Percentiles rank a stretch among this genome's conserved stretches.
Conservation (phyloP, 2,329 filamentous ascomycete species). For the Ophiocordyceps camponoti-rufipedis region DNA sequence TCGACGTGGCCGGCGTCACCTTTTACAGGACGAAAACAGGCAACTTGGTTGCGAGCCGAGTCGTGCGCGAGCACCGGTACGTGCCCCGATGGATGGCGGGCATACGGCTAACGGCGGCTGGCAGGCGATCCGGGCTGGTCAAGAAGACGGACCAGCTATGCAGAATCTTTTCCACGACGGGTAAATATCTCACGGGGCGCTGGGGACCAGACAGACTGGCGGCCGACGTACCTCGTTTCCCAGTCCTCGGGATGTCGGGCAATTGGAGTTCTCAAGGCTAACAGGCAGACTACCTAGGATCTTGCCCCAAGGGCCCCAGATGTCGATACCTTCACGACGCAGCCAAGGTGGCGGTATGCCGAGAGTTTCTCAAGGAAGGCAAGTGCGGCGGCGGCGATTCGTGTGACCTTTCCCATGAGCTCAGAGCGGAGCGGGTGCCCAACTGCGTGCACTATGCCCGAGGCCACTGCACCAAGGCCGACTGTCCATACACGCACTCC, state of each 20-base stretch:
- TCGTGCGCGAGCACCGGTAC: conserved; percentile 62
- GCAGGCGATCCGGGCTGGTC: conserved; percentile 31
- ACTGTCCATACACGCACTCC: conserved; percentile 77
- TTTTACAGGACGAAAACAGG: conserved; percentile 79
- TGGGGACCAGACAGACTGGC: conserved; percentile 6
- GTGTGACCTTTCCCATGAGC: conserved; percentile 84
- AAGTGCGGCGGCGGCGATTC: conserved; percentile 57
- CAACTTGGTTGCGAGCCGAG: conserved; percentile 63
- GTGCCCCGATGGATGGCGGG: conserved; percentile 13
- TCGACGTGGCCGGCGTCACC: conserved; percentile 55
- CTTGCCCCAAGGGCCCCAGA: conserved; percentile 61
- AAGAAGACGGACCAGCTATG: conserved; percentile 59
- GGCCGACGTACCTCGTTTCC: background rate
- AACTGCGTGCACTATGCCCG: conserved; percentile 80
- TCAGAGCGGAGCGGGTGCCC: conserved; percentile 67
- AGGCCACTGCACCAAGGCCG: conserved; percentile 72
- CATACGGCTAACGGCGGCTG: conserved; percentile 19
- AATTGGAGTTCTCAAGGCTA: conserved; percentile 12
- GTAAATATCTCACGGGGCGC: conserved; percentile 36
- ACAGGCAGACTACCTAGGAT: conserved; percentile 46
- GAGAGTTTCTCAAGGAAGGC: conserved; percentile 64
- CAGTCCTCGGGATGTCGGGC: background rate
- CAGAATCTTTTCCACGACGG: conserved; percentile 51
- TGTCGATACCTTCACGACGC: conserved; percentile 77
- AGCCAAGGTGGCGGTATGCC: conserved; percentile 77